phyloP scores from a whole-genome alignment of 371 early-diverging fungal genomes.

The Haplosporangium sp. region DNA sequence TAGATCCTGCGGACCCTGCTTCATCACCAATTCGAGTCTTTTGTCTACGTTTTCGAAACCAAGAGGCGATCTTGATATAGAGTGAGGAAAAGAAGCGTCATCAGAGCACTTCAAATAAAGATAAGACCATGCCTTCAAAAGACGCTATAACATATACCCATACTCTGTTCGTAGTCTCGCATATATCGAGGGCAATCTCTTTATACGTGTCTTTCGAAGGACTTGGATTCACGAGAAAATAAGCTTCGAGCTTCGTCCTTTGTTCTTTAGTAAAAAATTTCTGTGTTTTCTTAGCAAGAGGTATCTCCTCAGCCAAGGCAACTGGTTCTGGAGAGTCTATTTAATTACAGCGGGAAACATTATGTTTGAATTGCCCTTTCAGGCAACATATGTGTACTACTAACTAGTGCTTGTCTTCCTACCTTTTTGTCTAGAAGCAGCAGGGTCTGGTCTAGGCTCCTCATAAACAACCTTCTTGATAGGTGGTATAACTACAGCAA shows the following conservation, averaged over 20 bases:
- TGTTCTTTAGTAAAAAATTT: constrained; percentile 2
- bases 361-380: background rate
- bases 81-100: background rate
- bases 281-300: background rate
- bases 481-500: constrained; percentile 6
- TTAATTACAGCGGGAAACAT: background rate
- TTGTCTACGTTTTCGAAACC: constrained; percentile 7
- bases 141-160: background rate
- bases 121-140: background rate
- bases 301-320: background rate
- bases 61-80: constrained; percentile 2
- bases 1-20: background rate
- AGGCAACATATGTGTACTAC: background rate
- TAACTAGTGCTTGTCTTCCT: background rate
- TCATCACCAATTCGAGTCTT: background rate
- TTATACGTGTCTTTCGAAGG: background rate
- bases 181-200: background rate
- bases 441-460: background rate
- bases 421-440: background rate
- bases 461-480: background rate
- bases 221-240: background rate
- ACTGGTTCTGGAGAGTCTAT: background rate
- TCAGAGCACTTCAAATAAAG: background rate
- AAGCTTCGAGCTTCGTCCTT: background rate
- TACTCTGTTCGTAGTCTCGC: constrained; percentile 4